phyloP scores from a whole-genome alignment of 306 rosid species.

The Canavalia ensiformis region DNA sequence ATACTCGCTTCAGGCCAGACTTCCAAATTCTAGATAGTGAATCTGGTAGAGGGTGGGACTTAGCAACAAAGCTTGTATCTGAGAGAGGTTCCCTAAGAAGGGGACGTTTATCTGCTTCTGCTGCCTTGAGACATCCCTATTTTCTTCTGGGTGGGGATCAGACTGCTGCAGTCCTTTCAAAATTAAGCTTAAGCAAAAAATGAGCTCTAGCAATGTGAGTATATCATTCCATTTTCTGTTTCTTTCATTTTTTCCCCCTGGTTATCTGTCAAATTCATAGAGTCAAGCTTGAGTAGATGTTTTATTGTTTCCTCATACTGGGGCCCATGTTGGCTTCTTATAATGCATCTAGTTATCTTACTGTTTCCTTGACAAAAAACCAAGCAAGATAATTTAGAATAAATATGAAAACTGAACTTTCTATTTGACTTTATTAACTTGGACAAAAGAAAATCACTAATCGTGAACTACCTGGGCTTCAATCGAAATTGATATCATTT shows the following conservation, averaged over 20 bases:
- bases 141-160: slow-evolving; percentile 92
- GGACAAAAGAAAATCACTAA: slow-evolving; percentile 14
- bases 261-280: slow-evolving; percentile 6
- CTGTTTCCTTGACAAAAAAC: slow-evolving; percentile 28
- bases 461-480: not conserved
- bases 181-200: slow-evolving; percentile 66
- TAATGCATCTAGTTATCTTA: not conserved
- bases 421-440: slow-evolving; percentile 8
- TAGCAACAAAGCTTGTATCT: slow-evolving; percentile 79
- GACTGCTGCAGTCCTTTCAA: slow-evolving; percentile 92
- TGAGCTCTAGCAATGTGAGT: slow-evolving; percentile 55
- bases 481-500: too few relatives aligned
- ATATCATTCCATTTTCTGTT: slow-evolving; percentile 18
- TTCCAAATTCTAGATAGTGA: slow-evolving; percentile 78
- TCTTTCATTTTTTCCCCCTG: not conserved
- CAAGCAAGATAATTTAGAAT: slow-evolving; percentile 5
- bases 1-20: slow-evolving; percentile 69
- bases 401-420: slow-evolving; percentile 24
- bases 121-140: slow-evolving; percentile 92
- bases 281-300: slow-evolving; percentile 6
- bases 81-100: slow-evolving; percentile 78
- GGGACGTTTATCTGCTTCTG: slow-evolving; percentile 84
- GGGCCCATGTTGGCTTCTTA: slow-evolving; percentile 7
- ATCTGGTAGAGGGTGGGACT: slow-evolving; percentile 94
- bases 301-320: slow-evolving; percentile 14